Base-by-base conservation (phyloP, 2,329 filamentous ascomycete species). In the Cercospora sesami region DNA sequence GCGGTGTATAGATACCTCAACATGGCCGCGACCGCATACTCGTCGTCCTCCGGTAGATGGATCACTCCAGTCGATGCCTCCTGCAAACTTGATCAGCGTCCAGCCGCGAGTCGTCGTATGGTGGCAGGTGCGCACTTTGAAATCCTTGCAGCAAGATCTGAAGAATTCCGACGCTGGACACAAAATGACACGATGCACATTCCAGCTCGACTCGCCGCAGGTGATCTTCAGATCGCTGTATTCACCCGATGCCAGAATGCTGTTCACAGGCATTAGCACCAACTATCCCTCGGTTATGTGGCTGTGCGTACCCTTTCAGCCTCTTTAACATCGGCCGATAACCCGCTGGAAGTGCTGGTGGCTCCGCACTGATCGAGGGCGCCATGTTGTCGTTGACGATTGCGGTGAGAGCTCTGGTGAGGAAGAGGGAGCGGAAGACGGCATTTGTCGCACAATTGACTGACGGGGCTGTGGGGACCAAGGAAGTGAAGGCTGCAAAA, bases 121-220 rank as follows among this genome's bases (percentile, higher is more conserved):
- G n/a, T n/a, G n/a, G n/a, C n/a, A n/a, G n/a, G 28, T 8, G 7
- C 28, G 12, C 26, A 66, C 71, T 66, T 72, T 73, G 67, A 71
- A 75, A 8, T 60, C 28, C 5, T 64, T 68, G 21, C 68, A 63
- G 45, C 73, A 75, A 0, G 74, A 70, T 5, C 64, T 64, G 48
- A 77, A 74, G 65, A 70, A 76, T 0, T 68, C 67, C 2, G 72
- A 76, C 7, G 69, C 69, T 3, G 64, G 12, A 26, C 74, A 76
- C 5, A 77, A 45, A 28, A 75, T 68, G 1, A 53, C 51, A 48
- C 74, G 73, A 64, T 77, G 74, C 1, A 74, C 75, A 8, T 59
- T 51, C 65, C 70, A 74, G 4, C 31, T 33, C 45, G 57, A 63
- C 6, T 61, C 65, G 5, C 67, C 64, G 53, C 75, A 74, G 9